Base-by-base conservation (phyloP, 352 stramenopile genomes). In the Blastocystis sp. region DNA sequence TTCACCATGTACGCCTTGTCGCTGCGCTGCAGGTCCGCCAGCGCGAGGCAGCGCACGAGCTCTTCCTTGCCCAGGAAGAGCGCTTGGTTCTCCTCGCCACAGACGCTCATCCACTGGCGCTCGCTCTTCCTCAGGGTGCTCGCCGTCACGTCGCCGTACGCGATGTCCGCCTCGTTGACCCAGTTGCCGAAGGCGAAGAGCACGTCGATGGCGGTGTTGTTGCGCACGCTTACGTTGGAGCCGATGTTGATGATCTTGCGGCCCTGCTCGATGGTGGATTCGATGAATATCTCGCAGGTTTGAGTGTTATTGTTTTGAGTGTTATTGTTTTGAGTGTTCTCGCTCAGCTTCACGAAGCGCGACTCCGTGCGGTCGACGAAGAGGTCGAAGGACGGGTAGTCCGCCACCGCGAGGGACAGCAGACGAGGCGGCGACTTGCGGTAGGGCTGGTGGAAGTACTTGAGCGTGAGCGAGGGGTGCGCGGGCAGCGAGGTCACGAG, bases 401-500 rank as follows among this genome's bases (percentile, higher is more conserved):
- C 51, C 50, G 62, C 79, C 31, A 89, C 19, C 3, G 19, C 45
- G 10, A 89, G n/a, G 29, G 33, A 29, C 12, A 89, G n/a, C 2
- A 45, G 1, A 50, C 79, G 63, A 4, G 41, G 79, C 0, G 62
- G 63, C 4, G 66, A 29, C 55, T 77, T 89, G 29, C 55, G 51
- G 39, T 89, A 89, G 37, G 63, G 79, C 1, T 78, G 60, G 41
- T 80, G 29, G 16, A 77, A 62, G 62, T 65, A 89, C 19, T 45
- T 31, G 4, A 89, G 67, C 37, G 39, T 89, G 1, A 89, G 61
- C 10, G 79, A 89, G 2, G 79, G 79, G n/a, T 89, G 79, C 6
- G 79, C 63, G 3, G 79, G 79, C 33, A 89, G 79, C n/a, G 79
- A 50, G 12, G 79, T 89, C 6, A 85, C 74, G 31, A 85, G 50